These are phyloP conservation scores for Quambalaria eucalypti DNA, from an alignment of 1,284 basidiomycete species.

Conservation along the genomic window DNA sequence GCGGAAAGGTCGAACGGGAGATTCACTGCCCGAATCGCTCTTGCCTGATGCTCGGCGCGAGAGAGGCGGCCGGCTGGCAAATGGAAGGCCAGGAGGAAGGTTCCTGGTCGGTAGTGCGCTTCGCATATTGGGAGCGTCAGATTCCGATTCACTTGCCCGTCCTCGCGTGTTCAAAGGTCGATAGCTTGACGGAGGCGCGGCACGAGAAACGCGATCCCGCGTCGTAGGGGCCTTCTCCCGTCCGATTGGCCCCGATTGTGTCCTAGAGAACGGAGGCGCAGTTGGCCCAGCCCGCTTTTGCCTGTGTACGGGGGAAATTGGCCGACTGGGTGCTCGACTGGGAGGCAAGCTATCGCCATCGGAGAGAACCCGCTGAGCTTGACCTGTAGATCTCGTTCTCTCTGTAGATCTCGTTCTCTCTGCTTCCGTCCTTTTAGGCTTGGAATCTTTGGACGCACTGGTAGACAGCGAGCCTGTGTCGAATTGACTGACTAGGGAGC, in stretches of 20 bases:
- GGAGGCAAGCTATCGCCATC: not conserved
- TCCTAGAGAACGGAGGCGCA: not conserved
- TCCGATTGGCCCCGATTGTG: not conserved
- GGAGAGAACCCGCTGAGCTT: not conserved
- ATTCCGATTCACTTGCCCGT: not conserved
- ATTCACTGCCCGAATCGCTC: not conserved
- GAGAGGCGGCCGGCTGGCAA: not conserved
- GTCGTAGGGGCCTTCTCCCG: too few species aligned
- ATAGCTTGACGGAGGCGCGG: slow-evolving; percentile 7
- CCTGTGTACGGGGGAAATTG: not conserved
- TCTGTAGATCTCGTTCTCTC: not conserved
- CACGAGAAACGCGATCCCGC: too few species aligned
- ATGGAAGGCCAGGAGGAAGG: too few species aligned
- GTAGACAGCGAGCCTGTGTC: not conserved
- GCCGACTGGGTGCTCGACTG: not conserved
- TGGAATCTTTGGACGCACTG: too few species aligned
- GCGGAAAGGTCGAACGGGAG: not conserved
- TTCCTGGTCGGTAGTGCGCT: not conserved
- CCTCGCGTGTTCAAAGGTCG: not conserved
- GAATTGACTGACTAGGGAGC: not conserved
- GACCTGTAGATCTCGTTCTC: too few species aligned
- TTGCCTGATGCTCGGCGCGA: not conserved
- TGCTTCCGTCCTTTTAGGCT: not conserved
- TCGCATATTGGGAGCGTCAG: not conserved
- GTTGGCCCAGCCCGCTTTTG: not conserved